phyloP scores from a whole-genome alignment of 1,284 basidiomycete species.

The Apiotrichum siamense region DNA sequence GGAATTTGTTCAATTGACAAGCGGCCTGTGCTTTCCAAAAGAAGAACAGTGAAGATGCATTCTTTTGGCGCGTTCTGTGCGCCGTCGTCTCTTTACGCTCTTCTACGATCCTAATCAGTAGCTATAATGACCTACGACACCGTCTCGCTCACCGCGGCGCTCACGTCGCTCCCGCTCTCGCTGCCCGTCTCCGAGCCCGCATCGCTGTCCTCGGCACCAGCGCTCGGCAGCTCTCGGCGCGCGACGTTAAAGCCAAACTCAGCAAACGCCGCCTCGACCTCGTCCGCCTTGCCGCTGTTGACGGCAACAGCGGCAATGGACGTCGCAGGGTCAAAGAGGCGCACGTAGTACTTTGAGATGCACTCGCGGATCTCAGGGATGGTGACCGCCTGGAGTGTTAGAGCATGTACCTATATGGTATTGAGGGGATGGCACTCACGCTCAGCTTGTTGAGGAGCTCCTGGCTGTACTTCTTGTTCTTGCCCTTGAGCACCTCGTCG shows the following conservation, averaged over 20 bases:
- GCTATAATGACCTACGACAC: not conserved
- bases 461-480: slow-evolving; percentile 66
- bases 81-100: too few relatives aligned
- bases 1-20: too few relatives aligned
- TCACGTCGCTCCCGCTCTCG: slow-evolving; percentile 16
- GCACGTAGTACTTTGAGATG: slow-evolving; percentile 72
- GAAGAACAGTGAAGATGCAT: too few relatives aligned
- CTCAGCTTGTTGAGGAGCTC: slow-evolving; percentile 66
- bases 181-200: slow-evolving; percentile 19
- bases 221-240: slow-evolving; percentile 52
- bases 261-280: slow-evolving; percentile 62
- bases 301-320: slow-evolving; percentile 79
- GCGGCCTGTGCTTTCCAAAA: too few relatives aligned
- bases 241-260: slow-evolving; percentile 73
- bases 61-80: too few relatives aligned
- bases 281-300: slow-evolving; percentile 69
- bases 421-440: slow-evolving; percentile 11
- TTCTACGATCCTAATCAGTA: too few relatives aligned
- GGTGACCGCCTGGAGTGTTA: slow-evolving; percentile 56
- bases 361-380: slow-evolving; percentile 66
- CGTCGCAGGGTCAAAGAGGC: slow-evolving; percentile 71
- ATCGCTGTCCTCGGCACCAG: slow-evolving; percentile 12
- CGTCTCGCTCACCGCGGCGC: not conserved
- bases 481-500: slow-evolving; percentile 78
- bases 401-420: not conserved